Percentiles rank a stretch among this genome's conserved stretches.
Conservation (phyloP, 2,329 filamentous ascomycete species). For the Coniochaeta pulveracea region DNA sequence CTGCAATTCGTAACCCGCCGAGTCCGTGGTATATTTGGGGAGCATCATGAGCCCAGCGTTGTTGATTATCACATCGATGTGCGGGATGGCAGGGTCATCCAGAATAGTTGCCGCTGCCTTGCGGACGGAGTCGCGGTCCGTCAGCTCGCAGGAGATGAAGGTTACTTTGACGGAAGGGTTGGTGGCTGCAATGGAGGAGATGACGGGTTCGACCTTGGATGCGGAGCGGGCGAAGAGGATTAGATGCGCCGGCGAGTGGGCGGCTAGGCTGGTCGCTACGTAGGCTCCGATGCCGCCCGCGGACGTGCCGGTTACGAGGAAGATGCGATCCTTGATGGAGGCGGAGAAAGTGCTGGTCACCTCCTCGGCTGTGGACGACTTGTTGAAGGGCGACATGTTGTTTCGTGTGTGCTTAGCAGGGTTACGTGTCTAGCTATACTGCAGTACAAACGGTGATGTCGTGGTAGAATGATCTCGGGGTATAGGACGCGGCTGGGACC, state of each 20-base stretch:
- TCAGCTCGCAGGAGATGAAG: constrained; percentile 24
- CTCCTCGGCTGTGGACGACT: constrained; percentile 5
- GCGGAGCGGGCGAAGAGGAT: constrained; percentile 10
- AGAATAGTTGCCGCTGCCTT: constrained; percentile 21
- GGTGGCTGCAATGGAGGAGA: constrained; percentile 17
- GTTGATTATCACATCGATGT: constrained; percentile 29
- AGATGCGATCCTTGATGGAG: constrained; percentile 5
- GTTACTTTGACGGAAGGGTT: constrained; percentile 18
- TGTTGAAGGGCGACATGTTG: constrained; percentile 6
- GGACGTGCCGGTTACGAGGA: constrained; percentile 11
- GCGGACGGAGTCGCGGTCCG: constrained; percentile 22
- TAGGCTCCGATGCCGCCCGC: constrained; percentile 9
- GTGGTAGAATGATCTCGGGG: too few relatives aligned
- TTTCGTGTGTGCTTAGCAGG: too few relatives aligned
- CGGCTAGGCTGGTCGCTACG: constrained; percentile 8
- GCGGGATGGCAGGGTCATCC: constrained; percentile 19
- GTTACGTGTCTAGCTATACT: too few relatives aligned
- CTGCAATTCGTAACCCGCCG: constrained; percentile 30
- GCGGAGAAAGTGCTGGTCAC: constrained; percentile 4
- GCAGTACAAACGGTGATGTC: too few relatives aligned
- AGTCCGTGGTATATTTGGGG: constrained; percentile 19
- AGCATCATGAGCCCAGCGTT: constrained; percentile 30
- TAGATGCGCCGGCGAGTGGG: constrained; percentile 7
- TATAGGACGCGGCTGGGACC: too few relatives aligned
- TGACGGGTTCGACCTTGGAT: constrained; percentile 18